Evolutionary conservation across 768 basidiomycete species (phyloP).

Genomic region (Leccinum uliginosum): DNA sequence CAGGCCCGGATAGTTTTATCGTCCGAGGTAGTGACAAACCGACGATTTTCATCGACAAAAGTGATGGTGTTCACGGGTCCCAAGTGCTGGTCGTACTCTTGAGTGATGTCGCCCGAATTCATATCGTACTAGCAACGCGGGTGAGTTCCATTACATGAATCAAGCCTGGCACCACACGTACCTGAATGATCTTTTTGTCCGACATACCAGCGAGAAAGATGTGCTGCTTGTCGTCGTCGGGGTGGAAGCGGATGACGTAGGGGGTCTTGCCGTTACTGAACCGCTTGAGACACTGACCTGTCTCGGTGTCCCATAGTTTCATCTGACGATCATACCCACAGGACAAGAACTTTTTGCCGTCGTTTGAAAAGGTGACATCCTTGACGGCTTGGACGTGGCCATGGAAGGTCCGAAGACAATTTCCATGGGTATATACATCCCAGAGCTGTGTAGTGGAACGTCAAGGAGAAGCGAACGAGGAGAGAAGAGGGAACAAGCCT

Average conservation of each 20-base stretch:
- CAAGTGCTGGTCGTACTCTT: conserved; percentile 98
- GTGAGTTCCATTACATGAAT: conserved; percentile 1
- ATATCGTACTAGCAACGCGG: conserved; percentile 75
- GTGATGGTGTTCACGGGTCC: conserved; percentile 99
- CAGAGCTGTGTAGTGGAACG: conserved; percentile 64
- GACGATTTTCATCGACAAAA: conserved; percentile 95
- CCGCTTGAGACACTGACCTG: conserved; percentile 93
- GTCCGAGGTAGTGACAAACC: conserved; percentile 97
- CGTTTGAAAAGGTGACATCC: conserved; percentile 93
- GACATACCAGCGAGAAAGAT: conserved; percentile 98
- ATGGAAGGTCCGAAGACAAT: conserved; percentile 94
- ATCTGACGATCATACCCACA: conserved; percentile 96
- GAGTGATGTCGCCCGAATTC: conserved; percentile 89
- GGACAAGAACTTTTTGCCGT: conserved; percentile 83
- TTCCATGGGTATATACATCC: conserved; percentile 97
- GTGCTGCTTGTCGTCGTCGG: conserved; percentile 92
- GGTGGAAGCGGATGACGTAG: conserved; percentile 93
- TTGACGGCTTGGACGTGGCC: conserved; percentile 97
- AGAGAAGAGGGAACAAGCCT: conserved; percentile 45
- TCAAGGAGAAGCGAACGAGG: conserved; percentile 1
- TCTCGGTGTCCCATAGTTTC: conserved; percentile 99
- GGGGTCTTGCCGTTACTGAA: conserved; percentile 98
- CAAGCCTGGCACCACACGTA: conserved; percentile 30
- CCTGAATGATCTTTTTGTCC: conserved; percentile 99
- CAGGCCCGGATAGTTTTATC: conserved; percentile 99